Evolutionary conservation across 371 early-diverging fungal species (phyloP), one percentile per base, ranked within the genome.

Genomic region (Batrachochytrium dendrobatidis): DNA sequence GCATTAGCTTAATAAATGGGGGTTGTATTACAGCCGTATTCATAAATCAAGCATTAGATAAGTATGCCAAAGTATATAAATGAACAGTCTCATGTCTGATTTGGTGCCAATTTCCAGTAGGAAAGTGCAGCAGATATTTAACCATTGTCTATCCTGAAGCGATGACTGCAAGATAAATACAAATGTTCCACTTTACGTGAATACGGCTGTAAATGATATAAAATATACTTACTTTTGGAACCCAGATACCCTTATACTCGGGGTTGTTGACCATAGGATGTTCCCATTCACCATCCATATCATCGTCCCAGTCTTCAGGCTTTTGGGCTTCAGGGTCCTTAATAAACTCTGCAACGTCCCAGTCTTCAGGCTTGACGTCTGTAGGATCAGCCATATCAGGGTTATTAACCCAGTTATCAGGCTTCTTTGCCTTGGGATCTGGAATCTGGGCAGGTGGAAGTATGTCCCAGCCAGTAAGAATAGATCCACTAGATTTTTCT

Each of bases 251-350:
- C 61, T 69, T 71, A 74, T 83, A 95, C 35, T 86, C 89, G n/a
- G 97, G 95, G 80, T 97, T 97, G 65, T 79, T 75, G 61, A 97
- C 89, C 64, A 81, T 79, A 32, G 83, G 80, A 8, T 77, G 67
- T 60, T 87, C 71, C 84, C 85, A 86, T 34, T 83, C 82, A 48
- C 86, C 86, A 64, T 86, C 85, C 70, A 77, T 80, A 29, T 84
- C 86, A n/a, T 82, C 81, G 62, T 86, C 91, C 95, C 86, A 96
- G 71, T 88, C 90, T 17, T 75, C 90, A 44, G 97, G 97, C 81
- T 94, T 91, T 35, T 63, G 75, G 45, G 93, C 92, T 22, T 81
- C 82, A 22, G 87, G 86, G 65, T 96, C 97, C 6, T 85, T 75
- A 66, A 96, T 92, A 54, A 56, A 62, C 50, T 66, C 67, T 18